Evolutionary conservation across 805 yeast species (phyloP).

Genomic region (Yarrowia sp.): DNA sequence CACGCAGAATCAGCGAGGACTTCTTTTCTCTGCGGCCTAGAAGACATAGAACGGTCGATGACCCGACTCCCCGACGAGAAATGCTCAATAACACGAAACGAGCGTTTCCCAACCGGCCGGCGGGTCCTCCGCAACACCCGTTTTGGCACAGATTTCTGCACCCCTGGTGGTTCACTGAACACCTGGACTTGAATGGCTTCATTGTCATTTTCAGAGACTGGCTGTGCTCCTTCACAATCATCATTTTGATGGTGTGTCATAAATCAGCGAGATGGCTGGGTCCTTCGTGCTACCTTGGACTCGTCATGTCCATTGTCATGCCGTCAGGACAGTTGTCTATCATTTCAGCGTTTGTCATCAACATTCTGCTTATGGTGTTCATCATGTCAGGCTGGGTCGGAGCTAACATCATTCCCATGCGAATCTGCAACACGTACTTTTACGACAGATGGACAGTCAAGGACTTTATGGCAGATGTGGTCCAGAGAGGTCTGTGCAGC

Average conservation of each 20-base stretch:
- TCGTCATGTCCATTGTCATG: conserved; percentile 4
- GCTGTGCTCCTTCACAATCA: not conserved
- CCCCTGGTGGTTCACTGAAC: conserved; percentile 16
- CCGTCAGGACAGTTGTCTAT: conserved; percentile 15
- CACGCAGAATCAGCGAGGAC: conserved; percentile 4
- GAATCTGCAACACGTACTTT: conserved; percentile 7
- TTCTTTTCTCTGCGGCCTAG: not conserved
- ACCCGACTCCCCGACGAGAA: conserved; percentile 3
- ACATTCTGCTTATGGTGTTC: conserved; percentile 11
- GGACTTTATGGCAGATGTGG: conserved; percentile 23
- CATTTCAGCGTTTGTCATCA: conserved; percentile 11
- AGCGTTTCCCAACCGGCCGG: conserved; percentile 18
- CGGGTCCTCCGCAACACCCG: not conserved
- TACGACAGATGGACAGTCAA: conserved; percentile 29
- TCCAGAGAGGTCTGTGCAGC: not conserved
- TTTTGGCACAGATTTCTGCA: conserved; percentile 4
- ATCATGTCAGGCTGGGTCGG: conserved; percentile 27
- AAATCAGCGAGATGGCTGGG: conserved; percentile 6
- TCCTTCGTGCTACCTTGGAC: conserved; percentile 2
- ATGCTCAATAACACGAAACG: conserved; percentile 13
- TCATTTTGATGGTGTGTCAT: conserved; percentile 5
- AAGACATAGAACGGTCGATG: not conserved
- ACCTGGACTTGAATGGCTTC: not conserved
- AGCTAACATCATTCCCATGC: conserved; percentile 11
- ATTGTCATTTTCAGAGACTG: conserved; percentile 6